Evolutionary conservation across 192 early-diverging fungal genomes (phyloP), one percentile per base, ranked within the genome.

Genomic region (Podila minutissima): DNA sequence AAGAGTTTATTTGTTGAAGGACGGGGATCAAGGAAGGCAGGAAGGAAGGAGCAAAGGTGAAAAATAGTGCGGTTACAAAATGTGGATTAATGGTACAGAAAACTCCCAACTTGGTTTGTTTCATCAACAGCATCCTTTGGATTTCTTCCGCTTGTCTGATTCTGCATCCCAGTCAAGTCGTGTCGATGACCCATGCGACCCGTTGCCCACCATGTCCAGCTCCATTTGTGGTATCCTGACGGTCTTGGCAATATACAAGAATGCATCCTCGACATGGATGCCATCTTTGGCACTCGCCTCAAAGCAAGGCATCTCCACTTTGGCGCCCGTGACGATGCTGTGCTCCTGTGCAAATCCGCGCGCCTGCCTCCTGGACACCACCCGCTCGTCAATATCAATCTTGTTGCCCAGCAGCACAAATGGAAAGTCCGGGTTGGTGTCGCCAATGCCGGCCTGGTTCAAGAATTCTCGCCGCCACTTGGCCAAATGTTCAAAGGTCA

Each of bases 401-500:
- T 99, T 99, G 86, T 99, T 99, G 24, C 97, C 97, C 9, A 99
- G 76, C n/a, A 99, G 89, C 26, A 99, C 91, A 77, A 99, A 95
- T n/a, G 97, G 97, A 78, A 99, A 99, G 82, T 94, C 93, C 0
- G 77, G 77, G 59, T 93, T 92, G 8, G 94, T 94, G 67, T 97
- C 93, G 9, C 83, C 83, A 29, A 84, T 73, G 15, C 89, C 91
- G 3, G 94, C 93, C 82, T 99, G 97, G 51, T 95, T 88, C 82
- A 99, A 81, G 67, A 99, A 99, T 86, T 99, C 97, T 65, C 94
- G 93, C 67, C 95, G 86, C 97, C 97, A 99, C 67, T 90, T 92
- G 67, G 96, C 95, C 71, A 99, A 84, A 59, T 93, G 93, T 68
- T 98, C 95, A 86, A 99, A 99, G 28, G 91, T 92, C 68, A 93